Percentiles rank a stretch among this genome's conserved stretches.
Conservation (phyloP, 2,329 filamentous ascomycete genomes). For the Ophiocordyceps australis region DNA sequence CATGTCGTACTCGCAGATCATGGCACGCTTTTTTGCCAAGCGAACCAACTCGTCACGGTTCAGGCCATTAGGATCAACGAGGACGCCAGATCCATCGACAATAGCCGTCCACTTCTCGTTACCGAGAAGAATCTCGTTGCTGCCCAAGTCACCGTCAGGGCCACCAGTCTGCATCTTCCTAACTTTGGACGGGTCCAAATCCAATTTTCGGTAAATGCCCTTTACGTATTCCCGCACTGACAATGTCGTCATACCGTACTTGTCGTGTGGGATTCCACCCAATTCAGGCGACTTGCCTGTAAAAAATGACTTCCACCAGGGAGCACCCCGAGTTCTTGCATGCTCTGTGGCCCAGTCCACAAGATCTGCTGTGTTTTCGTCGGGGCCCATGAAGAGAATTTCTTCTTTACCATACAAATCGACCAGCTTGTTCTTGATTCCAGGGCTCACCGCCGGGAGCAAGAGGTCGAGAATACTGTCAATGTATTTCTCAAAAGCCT, state of each 20-base stretch:
- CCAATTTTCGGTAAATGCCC: conserved; percentile 91
- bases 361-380: conserved; percentile 95
- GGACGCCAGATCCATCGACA: conserved; percentile 89
- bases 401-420: conserved; percentile 90
- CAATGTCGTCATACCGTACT: conserved; percentile 93
- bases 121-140: conserved; percentile 90
- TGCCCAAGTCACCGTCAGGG: conserved; percentile 89
- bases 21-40: conserved; percentile 69
- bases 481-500: conserved; percentile 98
- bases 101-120: conserved; percentile 92
- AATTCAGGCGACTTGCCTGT: conserved; percentile 94
- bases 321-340: conserved; percentile 68
- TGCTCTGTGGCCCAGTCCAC: conserved; percentile 99
- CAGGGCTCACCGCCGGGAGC: conserved; percentile 73
- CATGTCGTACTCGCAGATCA: conserved; percentile 77
- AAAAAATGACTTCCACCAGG: conserved; percentile 99
- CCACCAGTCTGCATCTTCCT: conserved; percentile 95
- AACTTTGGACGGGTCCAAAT: conserved; percentile 70
- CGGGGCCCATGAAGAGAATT: conserved; percentile 95
- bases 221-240: conserved; percentile 92
- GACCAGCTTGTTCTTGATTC: conserved; percentile 97
- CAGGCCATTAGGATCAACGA: conserved; percentile 82
- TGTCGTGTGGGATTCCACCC: conserved; percentile 89
- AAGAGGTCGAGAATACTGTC: conserved; percentile 95
- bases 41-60: conserved; percentile 69